These are phyloP conservation scores for Fistulinella prunicolor DNA, from an alignment of 768 basidiomycete species.

Conservation along the genomic window DNA sequence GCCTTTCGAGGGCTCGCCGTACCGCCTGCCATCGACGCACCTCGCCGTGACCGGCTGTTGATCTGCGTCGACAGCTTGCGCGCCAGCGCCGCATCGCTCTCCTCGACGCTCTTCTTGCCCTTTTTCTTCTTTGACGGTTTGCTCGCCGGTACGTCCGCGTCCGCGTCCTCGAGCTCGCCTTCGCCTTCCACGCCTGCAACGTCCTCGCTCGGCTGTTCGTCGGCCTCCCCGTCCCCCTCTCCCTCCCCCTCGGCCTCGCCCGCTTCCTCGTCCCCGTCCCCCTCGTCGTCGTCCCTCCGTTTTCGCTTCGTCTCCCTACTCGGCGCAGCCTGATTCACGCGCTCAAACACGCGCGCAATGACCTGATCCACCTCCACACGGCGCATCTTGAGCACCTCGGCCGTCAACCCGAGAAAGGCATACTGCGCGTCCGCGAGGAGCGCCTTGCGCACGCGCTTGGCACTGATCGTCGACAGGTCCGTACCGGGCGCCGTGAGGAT, in stretches of 20 bases:
- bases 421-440: slow-evolving; percentile 42
- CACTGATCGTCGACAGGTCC: slow-evolving; percentile 77
- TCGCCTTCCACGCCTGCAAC: background rate
- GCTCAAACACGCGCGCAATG: slow-evolving; percentile 65
- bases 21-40: slow-evolving; percentile 35
- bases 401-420: slow-evolving; percentile 46
- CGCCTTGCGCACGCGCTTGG: slow-evolving; percentile 84
- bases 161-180: slow-evolving; percentile 9
- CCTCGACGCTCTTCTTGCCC: slow-evolving; percentile 46
- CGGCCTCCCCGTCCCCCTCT: slow-evolving; percentile 23
- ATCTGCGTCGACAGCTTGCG: slow-evolving; percentile 68
- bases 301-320: slow-evolving; percentile 27
- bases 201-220: slow-evolving; percentile 12
- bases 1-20: slow-evolving; percentile 41
- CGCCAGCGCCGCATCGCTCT: slow-evolving; percentile 69
- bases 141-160: slow-evolving; percentile 15
- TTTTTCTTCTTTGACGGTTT: slow-evolving; percentile 41
- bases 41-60: slow-evolving; percentile 57
- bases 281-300: slow-evolving; percentile 26
- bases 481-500: slow-evolving; percentile 76
- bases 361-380: slow-evolving; percentile 66
- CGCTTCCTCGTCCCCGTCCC: background rate
- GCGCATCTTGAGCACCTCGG: slow-evolving; percentile 61
- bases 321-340: slow-evolving; percentile 42
- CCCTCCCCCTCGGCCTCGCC: background rate